Base-by-base conservation (phyloP, 2,329 filamentous ascomycete species). In the Zalaria sp. region DNA sequence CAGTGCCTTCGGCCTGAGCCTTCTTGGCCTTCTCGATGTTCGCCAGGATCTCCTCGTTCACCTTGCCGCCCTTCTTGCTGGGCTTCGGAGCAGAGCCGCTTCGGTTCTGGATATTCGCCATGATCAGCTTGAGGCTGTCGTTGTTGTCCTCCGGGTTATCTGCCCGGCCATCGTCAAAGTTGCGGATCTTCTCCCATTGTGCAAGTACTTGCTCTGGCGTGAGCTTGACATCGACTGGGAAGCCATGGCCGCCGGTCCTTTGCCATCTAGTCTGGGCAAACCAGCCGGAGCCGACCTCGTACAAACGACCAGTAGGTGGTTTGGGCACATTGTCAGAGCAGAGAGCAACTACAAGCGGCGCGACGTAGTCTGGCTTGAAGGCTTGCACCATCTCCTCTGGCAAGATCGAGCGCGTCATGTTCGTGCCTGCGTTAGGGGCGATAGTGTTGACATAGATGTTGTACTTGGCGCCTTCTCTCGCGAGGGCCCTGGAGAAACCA, bases 371-470 rank as follows among this genome's bases (percentile, higher is more conserved):
- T 46, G 91, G 91, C 79, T 96, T 98, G 74, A 98, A 94, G 37
- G 91, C 89, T 69, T 96, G 88, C 11, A 98, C 88, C 69, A 96
- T 79, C 69, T 98, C 91, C 66, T 94, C 87, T 27, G 91, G 91
- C 72, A 98, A 76, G 60, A 98, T 84, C 39, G 84, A 89, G 52
- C 80, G 77, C 43, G 91, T 98, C 84, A 98, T 91, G 59, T 81
- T 79, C 36, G 91, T 98, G 53, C 91, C 91, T 34, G 91, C 91
- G 57, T 96, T 98, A 52, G 91, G 91, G 25, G 91, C 91, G 56
- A 98, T 95, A 44, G 88, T 94, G 74, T 98, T 98, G 63, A 94
- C 85, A 55, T 79, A 87, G 64, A 98, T 96, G 72, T 95, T 94
- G 73, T 98, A 87, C 72, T 96, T 96, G 58, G 76, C 75, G 54